These are phyloP conservation scores for Vachellia pachyceras DNA, from an alignment of 306 rosid genomes.

Conservation along the genomic window DNA sequence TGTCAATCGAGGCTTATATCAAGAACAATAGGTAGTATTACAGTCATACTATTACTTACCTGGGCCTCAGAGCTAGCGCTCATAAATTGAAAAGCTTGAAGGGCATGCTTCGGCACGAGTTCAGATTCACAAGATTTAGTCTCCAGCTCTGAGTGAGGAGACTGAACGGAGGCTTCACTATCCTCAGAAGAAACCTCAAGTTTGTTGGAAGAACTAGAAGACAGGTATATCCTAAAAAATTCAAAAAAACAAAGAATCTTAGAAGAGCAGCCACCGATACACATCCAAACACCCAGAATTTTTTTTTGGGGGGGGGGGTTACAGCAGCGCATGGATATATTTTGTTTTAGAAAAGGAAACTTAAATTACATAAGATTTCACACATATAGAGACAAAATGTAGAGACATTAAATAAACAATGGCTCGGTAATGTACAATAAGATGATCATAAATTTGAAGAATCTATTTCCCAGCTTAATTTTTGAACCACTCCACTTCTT, in stretches of 20 bases:
- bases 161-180: slow-evolving; percentile 37
- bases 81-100: slow-evolving; percentile 69
- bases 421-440: neutral
- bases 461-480: neutral
- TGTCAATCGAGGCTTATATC: no score
- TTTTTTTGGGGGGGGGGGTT: neutral
- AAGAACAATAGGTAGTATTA: no score
- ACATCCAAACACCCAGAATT: neutral
- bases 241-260: neutral
- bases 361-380: neutral
- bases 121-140: slow-evolving; percentile 47
- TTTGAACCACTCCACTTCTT: neutral
- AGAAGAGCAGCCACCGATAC: neutral
- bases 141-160: slow-evolving; percentile 47
- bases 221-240: slow-evolving; percentile 62
- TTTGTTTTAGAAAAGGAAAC: neutral
- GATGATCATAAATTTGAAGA: neutral
- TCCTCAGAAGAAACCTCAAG: slow-evolving; percentile 33
- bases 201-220: slow-evolving; percentile 46
- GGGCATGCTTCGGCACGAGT: slow-evolving; percentile 60
- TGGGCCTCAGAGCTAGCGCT: slow-evolving; percentile 66
- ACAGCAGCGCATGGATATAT: neutral
- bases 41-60: slow-evolving; percentile 46
- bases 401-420: neutral
- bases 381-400: neutral